phyloP scores from a whole-genome alignment of 78 protist species.

The Monocercomonoides exilis region DNA sequence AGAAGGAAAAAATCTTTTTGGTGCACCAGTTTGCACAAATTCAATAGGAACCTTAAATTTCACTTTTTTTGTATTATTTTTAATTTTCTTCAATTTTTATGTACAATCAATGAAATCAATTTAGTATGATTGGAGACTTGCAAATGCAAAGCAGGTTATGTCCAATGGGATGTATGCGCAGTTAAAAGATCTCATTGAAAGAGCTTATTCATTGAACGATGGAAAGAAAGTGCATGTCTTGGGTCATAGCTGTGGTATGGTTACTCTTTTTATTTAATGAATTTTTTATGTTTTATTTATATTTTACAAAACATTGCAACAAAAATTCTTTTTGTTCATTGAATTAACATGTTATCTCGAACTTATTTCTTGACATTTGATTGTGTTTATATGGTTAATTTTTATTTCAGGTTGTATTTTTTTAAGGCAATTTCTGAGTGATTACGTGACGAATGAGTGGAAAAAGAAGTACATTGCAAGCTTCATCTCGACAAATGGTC shows the following conservation, averaged over 20 bases:
- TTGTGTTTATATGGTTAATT: background rate
- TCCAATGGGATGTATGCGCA: background rate
- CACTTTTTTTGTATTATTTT: background rate
- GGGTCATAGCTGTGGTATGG: background rate
- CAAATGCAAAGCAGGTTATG: background rate
- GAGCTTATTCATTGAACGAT: background rate
- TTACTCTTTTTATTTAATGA: background rate
- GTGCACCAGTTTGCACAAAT: background rate
- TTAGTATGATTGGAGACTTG: background rate
- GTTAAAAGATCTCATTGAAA: background rate
- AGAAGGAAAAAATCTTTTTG: background rate
- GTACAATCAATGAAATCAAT: background rate
- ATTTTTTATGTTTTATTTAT: too few relatives aligned
- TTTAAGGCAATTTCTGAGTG: background rate
- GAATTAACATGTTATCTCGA: too few relatives aligned
- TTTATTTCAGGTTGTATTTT: background rate
- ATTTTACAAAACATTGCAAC: too few relatives aligned
- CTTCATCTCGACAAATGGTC: background rate
- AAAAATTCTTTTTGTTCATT: too few relatives aligned
- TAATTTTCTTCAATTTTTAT: background rate
- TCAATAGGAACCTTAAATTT: too few relatives aligned
- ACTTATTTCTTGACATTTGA: too few relatives aligned
- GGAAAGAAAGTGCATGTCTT: background rate
- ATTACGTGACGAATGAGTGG: background rate
- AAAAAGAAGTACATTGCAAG: background rate